phyloP scores from a whole-genome alignment of 2,329 filamentous ascomycete genomes.

The Fusarium fujikuroi region DNA sequence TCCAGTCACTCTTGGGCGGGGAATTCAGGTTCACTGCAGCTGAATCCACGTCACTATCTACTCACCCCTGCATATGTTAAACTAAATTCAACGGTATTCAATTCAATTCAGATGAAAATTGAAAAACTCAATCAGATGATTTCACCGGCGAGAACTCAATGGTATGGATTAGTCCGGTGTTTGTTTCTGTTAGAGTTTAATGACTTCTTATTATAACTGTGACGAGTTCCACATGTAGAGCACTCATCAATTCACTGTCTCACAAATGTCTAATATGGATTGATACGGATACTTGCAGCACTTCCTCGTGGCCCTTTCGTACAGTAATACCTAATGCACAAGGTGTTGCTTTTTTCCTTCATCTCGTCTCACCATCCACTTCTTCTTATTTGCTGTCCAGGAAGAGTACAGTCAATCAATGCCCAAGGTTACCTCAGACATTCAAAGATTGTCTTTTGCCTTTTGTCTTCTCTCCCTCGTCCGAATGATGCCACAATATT shows the following conservation, averaged over 20 bases:
- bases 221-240: background rate
- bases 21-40: slow-evolving; percentile 27
- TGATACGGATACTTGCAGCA: slow-evolving; percentile 9
- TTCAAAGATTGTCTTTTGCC: background rate
- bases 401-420: background rate
- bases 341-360: slow-evolving; percentile 3
- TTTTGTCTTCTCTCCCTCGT: background rate
- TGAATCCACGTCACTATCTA: slow-evolving; percentile 36
- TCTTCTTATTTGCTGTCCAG: background rate
- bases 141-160: background rate
- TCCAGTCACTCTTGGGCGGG: slow-evolving; percentile 23
- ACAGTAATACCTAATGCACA: slow-evolving; percentile 3
- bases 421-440: background rate
- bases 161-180: background rate
- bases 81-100: slow-evolving; percentile 7
- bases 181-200: background rate
- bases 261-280: background rate
- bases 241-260: background rate
- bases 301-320: slow-evolving; percentile 12
- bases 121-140: slow-evolving; percentile 2
- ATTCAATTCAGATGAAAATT: slow-evolving; percentile 7
- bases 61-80: slow-evolving; percentile 12
- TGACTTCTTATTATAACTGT: background rate
- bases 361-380: slow-evolving; percentile 7
- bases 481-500: background rate